Evolutionary conservation across 2,329 filamentous ascomycete species (phyloP), one percentile per base, ranked within the genome.

Genomic region (Sphaerulina musiva): DNA sequence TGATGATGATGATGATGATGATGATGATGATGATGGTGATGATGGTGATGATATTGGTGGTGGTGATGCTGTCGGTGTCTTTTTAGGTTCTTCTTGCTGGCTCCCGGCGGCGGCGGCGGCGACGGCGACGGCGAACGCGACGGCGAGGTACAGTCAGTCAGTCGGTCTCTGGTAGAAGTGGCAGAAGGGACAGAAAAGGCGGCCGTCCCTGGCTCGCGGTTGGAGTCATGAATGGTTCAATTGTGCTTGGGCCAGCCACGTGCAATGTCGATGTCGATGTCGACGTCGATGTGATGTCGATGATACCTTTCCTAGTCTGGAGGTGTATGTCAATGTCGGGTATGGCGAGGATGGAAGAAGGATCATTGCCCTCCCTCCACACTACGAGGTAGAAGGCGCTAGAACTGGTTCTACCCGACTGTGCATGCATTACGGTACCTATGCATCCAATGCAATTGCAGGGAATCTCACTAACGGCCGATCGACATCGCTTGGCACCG

Each of bases 131-230:
- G 14, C 14, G 14, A 17, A 17, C 14, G 14, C 14, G 14, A 17
- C 14, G 41, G 41, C 41, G 41, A 23, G 41, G 41, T 10, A 23
- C 41, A 44, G 26, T 26, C 4, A 4, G 26, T 26, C 26, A 6
- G 26, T 6, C 26, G 26, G 6, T n/a, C n/a, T n/a, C n/a, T n/a
- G 6, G 4, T 26, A 26, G 26, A 26, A 26, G 4, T 40, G 53
- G 50, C 44, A 46, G 39, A 17, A 32, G 23, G 49, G 53, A 51
- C 53, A 53, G 56, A 43, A 54, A 6, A 26, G 20, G 36, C 44
- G 40, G 40, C 41, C 11, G 39, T 43, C 51, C 45, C 44, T 38
- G 51, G 46, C 38, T 46, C 48, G 51, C 51, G 39, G 51, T 48
- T 34, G 39, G 41, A 8, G 11, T 29, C 26, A 26, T 26, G 26